Base-by-base conservation (phyloP, 129 eudicot species). In the Chrysanthemum makinoi region DNA sequence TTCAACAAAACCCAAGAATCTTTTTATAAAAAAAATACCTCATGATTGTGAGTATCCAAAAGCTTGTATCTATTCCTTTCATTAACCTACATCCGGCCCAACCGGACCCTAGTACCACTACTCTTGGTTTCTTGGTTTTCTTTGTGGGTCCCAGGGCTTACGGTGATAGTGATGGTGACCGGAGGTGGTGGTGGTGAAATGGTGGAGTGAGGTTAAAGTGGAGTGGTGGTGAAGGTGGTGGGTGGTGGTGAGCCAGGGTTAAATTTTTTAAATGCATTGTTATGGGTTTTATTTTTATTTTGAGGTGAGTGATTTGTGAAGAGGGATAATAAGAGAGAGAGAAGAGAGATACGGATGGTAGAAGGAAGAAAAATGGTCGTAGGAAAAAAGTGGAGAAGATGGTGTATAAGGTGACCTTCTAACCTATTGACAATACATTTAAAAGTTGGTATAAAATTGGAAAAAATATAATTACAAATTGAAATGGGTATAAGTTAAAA, bases 61-160 rank as follows among this genome's bases (percentile, higher is more conserved):
- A 16, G 28, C 77, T 79, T 0, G 96, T 86, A 24, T 94, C 97
- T 44, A 94, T 94, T 44, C 86, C 97, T 77, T 94, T 94, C 80
- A 94, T 80, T n/a, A 94, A 80, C 83, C 98, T 84, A 74, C 91
- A 87, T 17, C 96, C 98, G 12, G 97, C 97, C 98, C 98, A 94
- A 2, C 98, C 98, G 22, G 97, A 69, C 4, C 98, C 98, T 82
- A 94, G 39, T 6, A 94, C 97, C 64, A 94, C 98, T 83, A 94
- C 80, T 44, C 98, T 77, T 0, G 98, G 96, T 87, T 94, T 94
- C 68, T 89, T 89, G 46, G 71, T 73, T 20, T 81, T 79, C 83
- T 72, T 86, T 5, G 97, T 94, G 62, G 96, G 95, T 3, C 78
- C 85, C 24, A 89, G 69, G 2, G 91, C 84, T 2, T 59, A 6